Conservation (phyloP, 192 early-diverging fungal genomes). For the Dissophora ornata region DNA sequence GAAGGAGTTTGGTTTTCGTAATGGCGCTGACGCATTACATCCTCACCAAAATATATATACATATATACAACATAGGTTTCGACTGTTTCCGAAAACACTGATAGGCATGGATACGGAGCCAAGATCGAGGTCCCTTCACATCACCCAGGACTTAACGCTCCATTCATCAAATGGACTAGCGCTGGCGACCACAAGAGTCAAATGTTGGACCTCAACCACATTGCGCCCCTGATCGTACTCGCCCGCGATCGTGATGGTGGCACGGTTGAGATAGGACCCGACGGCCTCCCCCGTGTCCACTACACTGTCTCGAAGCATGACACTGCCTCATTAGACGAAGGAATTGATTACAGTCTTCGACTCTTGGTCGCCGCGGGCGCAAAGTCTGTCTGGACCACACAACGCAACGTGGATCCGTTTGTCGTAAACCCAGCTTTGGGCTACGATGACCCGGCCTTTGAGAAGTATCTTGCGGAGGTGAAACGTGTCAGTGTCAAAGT, state of each 20-base stretch:
- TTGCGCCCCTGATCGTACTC: conserved; percentile 64
- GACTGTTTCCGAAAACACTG: conserved; percentile 64
- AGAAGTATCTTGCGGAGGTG: conserved; percentile 33
- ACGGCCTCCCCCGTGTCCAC: conserved; percentile 57
- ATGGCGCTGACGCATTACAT: no score
- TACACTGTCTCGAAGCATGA: conserved; percentile 68
- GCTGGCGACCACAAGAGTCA: conserved; percentile 63
- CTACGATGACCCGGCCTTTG: conserved; percentile 48
- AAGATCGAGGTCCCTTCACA: conserved; percentile 71
- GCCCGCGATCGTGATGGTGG: conserved; percentile 72
- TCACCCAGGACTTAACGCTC: conserved; percentile 63
- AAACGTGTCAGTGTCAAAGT: conserved; percentile 44
- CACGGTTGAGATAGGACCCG: conserved; percentile 54
- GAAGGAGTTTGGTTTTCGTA: no score
- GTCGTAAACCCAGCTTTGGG: conserved; percentile 51
- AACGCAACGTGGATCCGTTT: conserved; percentile 59
- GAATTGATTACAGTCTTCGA: conserved; percentile 56
- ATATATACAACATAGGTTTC: conserved; percentile 27
- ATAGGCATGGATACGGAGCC: conserved; percentile 73
- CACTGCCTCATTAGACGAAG: conserved; percentile 54
- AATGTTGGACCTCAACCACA: conserved; percentile 62
- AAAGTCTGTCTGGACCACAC: conserved; percentile 62
- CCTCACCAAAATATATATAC: background rate
- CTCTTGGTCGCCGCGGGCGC: conserved; percentile 77
- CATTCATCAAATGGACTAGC: conserved; percentile 60